These are phyloP conservation scores for Saccharomycopsis babjevae DNA, from an alignment of 805 yeast genomes.

Conservation along the genomic window DNA sequence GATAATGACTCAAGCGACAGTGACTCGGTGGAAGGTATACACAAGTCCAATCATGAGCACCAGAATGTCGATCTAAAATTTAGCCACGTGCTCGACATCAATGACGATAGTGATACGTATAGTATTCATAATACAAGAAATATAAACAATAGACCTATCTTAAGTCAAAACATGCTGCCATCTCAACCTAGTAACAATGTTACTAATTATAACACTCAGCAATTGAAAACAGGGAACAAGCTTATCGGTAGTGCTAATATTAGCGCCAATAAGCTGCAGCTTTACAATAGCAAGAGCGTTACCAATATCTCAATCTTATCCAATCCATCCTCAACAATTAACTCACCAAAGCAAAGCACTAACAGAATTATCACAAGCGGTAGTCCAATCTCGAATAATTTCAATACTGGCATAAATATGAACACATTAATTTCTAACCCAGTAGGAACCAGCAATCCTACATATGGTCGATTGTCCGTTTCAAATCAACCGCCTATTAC, in stretches of 20 bases:
- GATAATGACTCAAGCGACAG: constrained; percentile 6
- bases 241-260: not conserved
- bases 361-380: not conserved
- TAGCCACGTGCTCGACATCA: not conserved
- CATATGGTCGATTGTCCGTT: not conserved
- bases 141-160: not conserved
- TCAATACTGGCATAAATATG: not conserved
- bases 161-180: not conserved
- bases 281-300: not conserved
- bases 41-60: not conserved
- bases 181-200: not conserved
- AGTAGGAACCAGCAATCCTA: not conserved
- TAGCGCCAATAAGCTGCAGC: not conserved
- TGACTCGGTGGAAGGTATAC: not conserved
- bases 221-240: not conserved
- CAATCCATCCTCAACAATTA: not conserved
- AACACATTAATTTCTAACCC: not conserved
- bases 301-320: not conserved
- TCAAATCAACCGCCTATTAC: constrained; percentile 18
- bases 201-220: not conserved
- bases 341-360: not conserved
- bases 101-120: not conserved
- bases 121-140: not conserved
- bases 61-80: not conserved
- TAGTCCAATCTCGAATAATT: not conserved